A percentile compares a stretch with the other conserved stretches of the same genome.
phyloP scores from a whole-genome alignment of 1,139 yeast species.

The Citeromyces siamensis region DNA sequence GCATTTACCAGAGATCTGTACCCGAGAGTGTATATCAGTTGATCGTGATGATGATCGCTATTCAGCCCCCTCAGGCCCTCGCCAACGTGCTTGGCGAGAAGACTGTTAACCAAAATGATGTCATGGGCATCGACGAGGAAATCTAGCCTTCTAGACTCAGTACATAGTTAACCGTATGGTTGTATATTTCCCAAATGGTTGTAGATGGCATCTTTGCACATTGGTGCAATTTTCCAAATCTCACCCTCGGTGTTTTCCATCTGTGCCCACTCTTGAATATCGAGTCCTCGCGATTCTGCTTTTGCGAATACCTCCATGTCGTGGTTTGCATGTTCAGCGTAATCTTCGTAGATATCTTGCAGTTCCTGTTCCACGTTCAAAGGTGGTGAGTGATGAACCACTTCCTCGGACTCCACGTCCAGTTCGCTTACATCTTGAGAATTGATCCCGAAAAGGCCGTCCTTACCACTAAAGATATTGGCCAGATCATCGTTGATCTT shows the following conservation, averaged over 20 bases:
- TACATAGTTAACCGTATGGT: not conserved
- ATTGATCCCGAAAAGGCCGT: constrained; percentile 40
- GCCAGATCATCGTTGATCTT: constrained; percentile 18
- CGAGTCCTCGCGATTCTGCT: not conserved
- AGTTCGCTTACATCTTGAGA: constrained; percentile 48
- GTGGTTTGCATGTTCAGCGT: not conserved
- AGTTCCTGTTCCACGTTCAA: not conserved
- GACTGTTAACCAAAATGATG: not conserved
- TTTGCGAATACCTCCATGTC: not conserved
- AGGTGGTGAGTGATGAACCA: constrained; percentile 7
- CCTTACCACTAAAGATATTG: constrained; percentile 7
- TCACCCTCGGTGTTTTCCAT: not conserved
- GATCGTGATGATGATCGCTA: constrained; percentile 79
- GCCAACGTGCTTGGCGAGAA: constrained; percentile 48
- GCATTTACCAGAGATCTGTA: constrained; percentile 79
- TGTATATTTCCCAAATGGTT: not conserved
- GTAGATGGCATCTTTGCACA: not conserved
- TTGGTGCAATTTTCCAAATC: not conserved
- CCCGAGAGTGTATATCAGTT: constrained; percentile 74
- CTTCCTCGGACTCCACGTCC: constrained; percentile 22
- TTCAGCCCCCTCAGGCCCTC: constrained; percentile 77
- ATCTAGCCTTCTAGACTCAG: not conserved
- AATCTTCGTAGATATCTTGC: not conserved
- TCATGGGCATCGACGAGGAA: not conserved
- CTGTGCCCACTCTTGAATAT: not conserved